These are phyloP conservation scores for Schrenkiella parvula DNA, from an alignment of 345 rosid species.

Conservation along the genomic window DNA sequence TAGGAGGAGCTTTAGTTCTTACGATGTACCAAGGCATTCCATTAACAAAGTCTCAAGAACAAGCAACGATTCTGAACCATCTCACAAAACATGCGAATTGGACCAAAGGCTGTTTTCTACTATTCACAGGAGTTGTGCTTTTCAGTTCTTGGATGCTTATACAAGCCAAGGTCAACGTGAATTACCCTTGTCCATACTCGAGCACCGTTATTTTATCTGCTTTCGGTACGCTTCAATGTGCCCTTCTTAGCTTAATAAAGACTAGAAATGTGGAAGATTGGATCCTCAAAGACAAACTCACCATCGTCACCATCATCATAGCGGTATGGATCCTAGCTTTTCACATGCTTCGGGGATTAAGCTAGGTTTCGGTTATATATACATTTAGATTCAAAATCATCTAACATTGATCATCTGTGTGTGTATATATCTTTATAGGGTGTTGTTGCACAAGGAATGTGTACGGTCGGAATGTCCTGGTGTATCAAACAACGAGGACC, in stretches of 20 bases:
- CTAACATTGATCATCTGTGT: neutral
- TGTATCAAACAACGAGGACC: conserved; percentile 47
- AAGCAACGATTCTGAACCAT: neutral
- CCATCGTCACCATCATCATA: conserved; percentile 34
- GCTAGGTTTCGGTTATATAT: neutral
- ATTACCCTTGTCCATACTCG: conserved; percentile 54
- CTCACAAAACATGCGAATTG: conserved; percentile 32
- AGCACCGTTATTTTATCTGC: conserved; percentile 52
- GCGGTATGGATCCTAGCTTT: conserved; percentile 38
- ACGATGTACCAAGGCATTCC: conserved; percentile 47
- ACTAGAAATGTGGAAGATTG: conserved; percentile 34
- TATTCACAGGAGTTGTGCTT: conserved; percentile 27
- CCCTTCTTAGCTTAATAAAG: conserved; percentile 36
- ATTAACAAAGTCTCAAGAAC: conserved; percentile 12
- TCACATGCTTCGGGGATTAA: neutral
- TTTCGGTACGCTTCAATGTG: conserved; percentile 55
- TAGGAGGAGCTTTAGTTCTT: conserved; percentile 51
- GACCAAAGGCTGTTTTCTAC: conserved; percentile 42
- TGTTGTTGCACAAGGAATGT: conserved; percentile 37
- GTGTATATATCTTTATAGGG: conserved; percentile 9
- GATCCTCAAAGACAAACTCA: conserved; percentile 44
- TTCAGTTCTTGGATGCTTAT: conserved; percentile 56
- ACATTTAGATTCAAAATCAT: neutral
- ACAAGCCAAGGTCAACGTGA: conserved; percentile 48
- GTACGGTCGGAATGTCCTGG: conserved; percentile 42